phyloP scores from a whole-genome alignment of 2,329 filamentous ascomycete species.

The Pezicula carpinea region DNA sequence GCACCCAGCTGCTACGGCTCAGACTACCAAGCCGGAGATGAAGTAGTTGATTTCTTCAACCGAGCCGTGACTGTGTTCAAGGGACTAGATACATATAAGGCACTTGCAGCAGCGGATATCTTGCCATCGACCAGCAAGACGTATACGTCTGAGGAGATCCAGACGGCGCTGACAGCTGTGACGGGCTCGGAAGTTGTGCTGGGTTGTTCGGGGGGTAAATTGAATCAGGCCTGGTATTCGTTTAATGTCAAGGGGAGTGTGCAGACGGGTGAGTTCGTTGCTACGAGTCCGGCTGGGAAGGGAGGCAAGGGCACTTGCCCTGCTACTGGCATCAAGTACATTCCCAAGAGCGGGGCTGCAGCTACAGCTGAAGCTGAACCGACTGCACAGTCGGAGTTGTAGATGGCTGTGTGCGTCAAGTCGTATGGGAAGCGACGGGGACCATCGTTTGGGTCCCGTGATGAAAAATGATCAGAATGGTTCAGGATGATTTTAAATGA shows the following conservation, averaged over 20 bases:
- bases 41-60: constrained; percentile 65
- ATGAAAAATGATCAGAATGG: too few species aligned
- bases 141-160: constrained; percentile 35
- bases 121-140: constrained; percentile 34
- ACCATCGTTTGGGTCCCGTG: too few species aligned
- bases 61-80: constrained; percentile 61
- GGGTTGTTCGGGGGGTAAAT: constrained; percentile 34
- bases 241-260: constrained; percentile 16
- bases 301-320: constrained; percentile 11
- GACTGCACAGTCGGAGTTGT: too few species aligned
- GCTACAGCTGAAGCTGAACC: too few species aligned
- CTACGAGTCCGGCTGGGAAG: constrained; percentile 11
- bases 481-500: too few species aligned
- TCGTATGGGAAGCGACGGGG: too few species aligned
- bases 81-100: constrained; percentile 28
- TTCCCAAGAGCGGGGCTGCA: constrained; percentile 6
- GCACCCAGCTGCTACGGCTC: constrained; percentile 56
- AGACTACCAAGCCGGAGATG: constrained; percentile 48
- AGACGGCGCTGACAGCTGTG: constrained; percentile 34
- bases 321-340: constrained; percentile 11
- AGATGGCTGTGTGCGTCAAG: too few species aligned
- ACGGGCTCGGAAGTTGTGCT: constrained; percentile 39
- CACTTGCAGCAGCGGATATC: constrained; percentile 55
- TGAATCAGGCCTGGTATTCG: constrained; percentile 47
- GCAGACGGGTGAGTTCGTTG: constrained; percentile 14